These are phyloP conservation scores for Saccharomycopsis amapae DNA, from an alignment of 805 yeast genomes.

Conservation along the genomic window DNA sequence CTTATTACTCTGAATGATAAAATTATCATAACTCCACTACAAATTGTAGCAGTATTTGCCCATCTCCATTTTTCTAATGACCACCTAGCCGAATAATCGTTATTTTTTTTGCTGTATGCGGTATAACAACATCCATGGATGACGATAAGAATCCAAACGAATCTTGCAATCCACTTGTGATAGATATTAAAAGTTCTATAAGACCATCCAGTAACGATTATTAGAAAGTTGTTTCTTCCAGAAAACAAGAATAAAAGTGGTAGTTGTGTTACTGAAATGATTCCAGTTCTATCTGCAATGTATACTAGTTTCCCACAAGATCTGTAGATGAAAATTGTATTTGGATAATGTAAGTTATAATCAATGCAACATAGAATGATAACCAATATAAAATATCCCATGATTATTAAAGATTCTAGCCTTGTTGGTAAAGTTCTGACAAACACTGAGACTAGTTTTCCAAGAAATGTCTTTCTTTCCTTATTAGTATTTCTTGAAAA, in stretches of 20 bases:
- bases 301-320: constrained; percentile 28
- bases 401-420: constrained; percentile 28
- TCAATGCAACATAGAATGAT: constrained; percentile 27
- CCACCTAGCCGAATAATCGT: constrained; percentile 34
- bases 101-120: constrained; percentile 30
- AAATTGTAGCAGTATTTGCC: constrained; percentile 34
- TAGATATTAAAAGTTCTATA: constrained; percentile 32
- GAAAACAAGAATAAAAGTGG: constrained; percentile 32
- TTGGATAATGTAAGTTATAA: constrained; percentile 27
- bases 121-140: constrained; percentile 36
- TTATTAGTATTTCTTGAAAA: constrained; percentile 19
- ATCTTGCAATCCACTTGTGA: constrained; percentile 37
- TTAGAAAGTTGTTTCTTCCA: constrained; percentile 31
- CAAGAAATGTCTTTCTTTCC: constrained; percentile 1
- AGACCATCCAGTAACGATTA: constrained; percentile 30
- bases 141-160: constrained; percentile 31
- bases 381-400: constrained; percentile 26
- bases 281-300: constrained; percentile 42
- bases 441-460: constrained; percentile 11
- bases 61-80: constrained; percentile 36
- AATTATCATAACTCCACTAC: constrained; percentile 26
- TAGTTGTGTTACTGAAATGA: constrained; percentile 34
- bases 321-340: constrained; percentile 28
- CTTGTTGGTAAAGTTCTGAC: constrained; percentile 29
- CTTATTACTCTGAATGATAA: constrained; percentile 31